Conservation (phyloP, 2,329 filamentous ascomycete species). For the Sporothrix variecibatus region DNA sequence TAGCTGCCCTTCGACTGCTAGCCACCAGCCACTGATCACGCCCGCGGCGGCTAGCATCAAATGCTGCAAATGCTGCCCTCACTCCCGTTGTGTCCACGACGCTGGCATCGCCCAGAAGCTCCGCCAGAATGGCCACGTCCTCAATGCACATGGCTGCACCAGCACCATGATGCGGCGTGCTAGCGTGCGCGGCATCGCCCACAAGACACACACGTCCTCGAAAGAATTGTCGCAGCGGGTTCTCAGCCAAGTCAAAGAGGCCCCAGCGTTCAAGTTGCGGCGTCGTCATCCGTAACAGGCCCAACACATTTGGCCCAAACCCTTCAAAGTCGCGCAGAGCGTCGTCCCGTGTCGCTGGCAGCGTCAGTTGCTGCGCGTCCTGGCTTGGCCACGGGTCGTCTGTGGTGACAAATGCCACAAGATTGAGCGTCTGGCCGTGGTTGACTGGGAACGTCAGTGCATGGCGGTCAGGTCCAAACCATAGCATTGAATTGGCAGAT, state of each 20-base stretch:
- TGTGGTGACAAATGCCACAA: conserved; percentile 46
- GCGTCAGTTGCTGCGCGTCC: conserved; percentile 29
- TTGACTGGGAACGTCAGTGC: conserved; percentile 63
- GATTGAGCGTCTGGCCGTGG: conserved; percentile 56
- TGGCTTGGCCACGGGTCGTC: conserved; percentile 37
- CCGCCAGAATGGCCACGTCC: conserved; percentile 48
- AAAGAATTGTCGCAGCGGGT: conserved; percentile 46
- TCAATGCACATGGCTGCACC: conserved; percentile 61
- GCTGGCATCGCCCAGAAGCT: conserved; percentile 46
- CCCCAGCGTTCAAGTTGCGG: conserved; percentile 44
- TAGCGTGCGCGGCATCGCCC: conserved; percentile 65
- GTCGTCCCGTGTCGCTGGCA: conserved; percentile 38
- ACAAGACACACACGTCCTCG: conserved; percentile 51
- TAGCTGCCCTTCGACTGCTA: conserved; percentile 50
- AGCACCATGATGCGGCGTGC: conserved; percentile 61
- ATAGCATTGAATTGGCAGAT: conserved; percentile 35
- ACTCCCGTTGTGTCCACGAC: conserved; percentile 41
- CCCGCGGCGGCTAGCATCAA: conserved; percentile 51
- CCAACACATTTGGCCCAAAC: conserved; percentile 38
- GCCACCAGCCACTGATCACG: conserved; percentile 52
- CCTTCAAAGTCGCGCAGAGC: conserved; percentile 41
- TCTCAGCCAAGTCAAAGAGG: conserved; percentile 49
- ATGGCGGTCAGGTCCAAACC: conserved; percentile 55
- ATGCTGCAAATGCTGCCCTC: conserved; percentile 51
- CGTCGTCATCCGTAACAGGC: conserved; percentile 37